Evolutionary conservation across 2,329 filamentous ascomycete genomes (phyloP), one percentile per base, ranked within the genome.

Genomic region (Chaetomium sp.): DNA sequence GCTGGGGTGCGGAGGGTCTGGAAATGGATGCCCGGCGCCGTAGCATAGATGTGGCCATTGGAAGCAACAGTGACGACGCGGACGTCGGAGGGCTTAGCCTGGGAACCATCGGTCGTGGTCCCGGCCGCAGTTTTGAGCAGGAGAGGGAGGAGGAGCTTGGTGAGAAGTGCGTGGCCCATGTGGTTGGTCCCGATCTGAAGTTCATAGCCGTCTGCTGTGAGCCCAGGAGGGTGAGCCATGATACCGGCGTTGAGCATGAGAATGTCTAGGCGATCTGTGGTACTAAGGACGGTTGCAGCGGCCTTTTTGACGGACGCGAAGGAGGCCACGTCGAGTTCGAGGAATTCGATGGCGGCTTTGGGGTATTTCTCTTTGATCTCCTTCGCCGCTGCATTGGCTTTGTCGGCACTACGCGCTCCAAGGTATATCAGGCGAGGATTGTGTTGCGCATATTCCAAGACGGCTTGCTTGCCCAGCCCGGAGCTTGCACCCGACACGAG

Each of bases 401-500:
- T 69, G 6, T 68, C 67, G 35, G 71, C 66, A 14, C 70, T 75
- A 34, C 62, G 76, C 59, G 62, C 71, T 4, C 60, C 65, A 37
- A 69, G 65, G 60, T 62, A 69, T 52, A 70, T 68, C 47, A 60
- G 60, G 14, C 59, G 56, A 1, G 69, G 67, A 32, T 52, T 44
- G 59, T 78, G 74, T 49, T 69, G 69, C 27, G 74, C 70, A 5
- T 76, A 67, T 14, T 74, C 69, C 10, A 74, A 64, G 44, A 76
- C 64, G n/a, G 71, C 70, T 59, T 75, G 70, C 56, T 71, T 73
- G 32, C 79, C 78, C 0, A 81, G 70, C 0, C 78, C 78, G n/a
- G 70, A 66, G 53, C 76, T 80, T 52, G 72, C 76, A 44, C 76
- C 76, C 0, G 76, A 79, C 38, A 79, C 69, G 32, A 79, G 67